Conservation (phyloP, 768 basidiomycete species). For the Austroboletus eburneus region DNA sequence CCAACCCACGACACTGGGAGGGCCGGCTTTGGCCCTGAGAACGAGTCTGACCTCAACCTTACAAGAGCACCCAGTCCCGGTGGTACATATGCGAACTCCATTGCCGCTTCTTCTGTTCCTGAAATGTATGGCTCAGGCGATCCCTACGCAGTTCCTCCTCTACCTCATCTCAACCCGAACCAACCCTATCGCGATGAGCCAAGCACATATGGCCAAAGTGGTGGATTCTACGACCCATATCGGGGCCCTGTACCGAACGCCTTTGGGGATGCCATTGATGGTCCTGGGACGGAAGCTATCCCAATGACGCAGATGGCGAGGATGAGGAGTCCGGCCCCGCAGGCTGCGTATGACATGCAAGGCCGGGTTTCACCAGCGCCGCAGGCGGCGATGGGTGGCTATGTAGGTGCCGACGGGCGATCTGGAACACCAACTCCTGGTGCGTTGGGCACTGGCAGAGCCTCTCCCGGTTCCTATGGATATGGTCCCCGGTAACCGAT, state of each 20-base stretch:
- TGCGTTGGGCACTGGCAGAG: constrained; percentile 27
- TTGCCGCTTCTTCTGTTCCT: constrained; percentile 42
- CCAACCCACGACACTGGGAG: constrained; percentile 69
- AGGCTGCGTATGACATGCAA: constrained; percentile 35
- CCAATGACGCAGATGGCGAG: constrained; percentile 69
- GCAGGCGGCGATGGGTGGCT: constrained; percentile 38
- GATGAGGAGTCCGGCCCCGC: constrained; percentile 40
- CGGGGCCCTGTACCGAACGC: constrained; percentile 68
- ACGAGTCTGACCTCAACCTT: constrained; percentile 54
- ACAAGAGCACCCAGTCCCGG: constrained; percentile 46
- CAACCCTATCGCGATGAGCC: constrained; percentile 77
- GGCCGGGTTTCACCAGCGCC: constrained; percentile 39
- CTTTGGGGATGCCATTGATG: constrained; percentile 41
- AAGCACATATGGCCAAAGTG: constrained; percentile 32
- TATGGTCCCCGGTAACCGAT: constrained; percentile 29
- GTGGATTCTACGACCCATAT: constrained; percentile 75
- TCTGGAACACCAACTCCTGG: constrained; percentile 28
- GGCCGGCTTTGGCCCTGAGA: constrained; percentile 60
- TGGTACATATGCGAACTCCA: constrained; percentile 45
- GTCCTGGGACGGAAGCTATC: constrained; percentile 52
- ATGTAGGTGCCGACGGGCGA: constrained; percentile 28
- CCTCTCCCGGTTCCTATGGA: constrained; percentile 49
- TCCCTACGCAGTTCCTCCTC: constrained; percentile 79
- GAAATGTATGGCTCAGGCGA: constrained; percentile 43
- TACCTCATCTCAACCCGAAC: constrained; percentile 77